Percentiles rank a stretch among this genome's conserved stretches.
Evolutionary conservation across 1,284 basidiomycete genomes (phyloP).

Genomic region (Microbotryomycetes sp.): DNA sequence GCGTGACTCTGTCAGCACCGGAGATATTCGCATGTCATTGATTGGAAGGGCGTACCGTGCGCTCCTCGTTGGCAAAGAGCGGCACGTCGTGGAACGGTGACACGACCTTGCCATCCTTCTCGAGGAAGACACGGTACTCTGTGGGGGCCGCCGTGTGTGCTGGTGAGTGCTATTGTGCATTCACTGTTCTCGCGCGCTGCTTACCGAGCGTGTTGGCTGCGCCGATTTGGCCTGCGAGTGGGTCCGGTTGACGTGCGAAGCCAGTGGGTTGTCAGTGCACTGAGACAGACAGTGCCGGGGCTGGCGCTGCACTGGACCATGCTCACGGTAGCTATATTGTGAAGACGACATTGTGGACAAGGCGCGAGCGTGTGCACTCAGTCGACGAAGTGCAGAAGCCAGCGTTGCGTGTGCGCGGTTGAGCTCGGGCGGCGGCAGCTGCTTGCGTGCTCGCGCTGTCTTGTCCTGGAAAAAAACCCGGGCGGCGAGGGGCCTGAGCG

Average conservation of each 20-base stretch:
- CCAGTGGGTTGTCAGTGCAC: neutral
- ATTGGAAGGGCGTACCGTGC: slow-evolving; percentile 35
- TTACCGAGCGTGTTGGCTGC: slow-evolving; percentile 87
- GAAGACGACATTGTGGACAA: neutral
- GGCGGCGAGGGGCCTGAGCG: neutral
- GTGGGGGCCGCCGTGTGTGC: neutral
- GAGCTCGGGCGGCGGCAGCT: neutral
- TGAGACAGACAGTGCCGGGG: too few relatives aligned
- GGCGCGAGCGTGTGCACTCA: neutral
- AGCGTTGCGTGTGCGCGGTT: neutral
- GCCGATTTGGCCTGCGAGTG: slow-evolving; percentile 50
- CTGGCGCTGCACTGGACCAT: too few relatives aligned
- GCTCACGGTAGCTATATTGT: neutral
- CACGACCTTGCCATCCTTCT: slow-evolving; percentile 75
- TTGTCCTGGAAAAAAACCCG: neutral
- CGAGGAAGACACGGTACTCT: slow-evolving; percentile 94
- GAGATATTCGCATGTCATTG: neutral
- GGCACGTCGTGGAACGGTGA: slow-evolving; percentile 95
- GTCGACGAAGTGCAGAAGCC: neutral
- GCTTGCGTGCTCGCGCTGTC: neutral
- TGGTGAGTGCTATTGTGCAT: slow-evolving; percentile 17
- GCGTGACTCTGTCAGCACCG: too few relatives aligned
- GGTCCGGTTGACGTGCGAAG: neutral
- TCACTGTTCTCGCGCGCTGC: slow-evolving; percentile 30
- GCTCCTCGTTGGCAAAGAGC: slow-evolving; percentile 86